A percentile compares a stretch with the other conserved stretches of the same genome.
Conservation (phyloP, 441 rosid genomes). For the Gossypium schwendimanii region DNA sequence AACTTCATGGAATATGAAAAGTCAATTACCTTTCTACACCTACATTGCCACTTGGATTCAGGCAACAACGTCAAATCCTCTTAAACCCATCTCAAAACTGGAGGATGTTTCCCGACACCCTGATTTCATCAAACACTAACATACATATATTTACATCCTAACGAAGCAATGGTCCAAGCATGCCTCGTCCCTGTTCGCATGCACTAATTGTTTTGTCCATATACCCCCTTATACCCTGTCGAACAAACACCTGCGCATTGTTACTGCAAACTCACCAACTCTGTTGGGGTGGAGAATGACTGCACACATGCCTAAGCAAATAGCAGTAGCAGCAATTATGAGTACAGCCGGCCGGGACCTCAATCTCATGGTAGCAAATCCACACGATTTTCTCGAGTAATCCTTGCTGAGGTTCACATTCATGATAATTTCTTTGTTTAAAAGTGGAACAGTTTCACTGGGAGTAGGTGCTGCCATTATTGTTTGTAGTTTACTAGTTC, state of each 20-base stretch:
- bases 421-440: slow-evolving; percentile 46
- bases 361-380: slow-evolving; percentile 22
- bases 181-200: not conserved
- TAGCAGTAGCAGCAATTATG: slow-evolving; percentile 31
- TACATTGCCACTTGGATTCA: not conserved
- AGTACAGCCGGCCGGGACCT: slow-evolving; percentile 39
- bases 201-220: not conserved
- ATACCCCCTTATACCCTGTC: slow-evolving; percentile 16
- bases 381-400: slow-evolving; percentile 37
- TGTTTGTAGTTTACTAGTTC: slow-evolving; percentile 20
- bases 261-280: slow-evolving; percentile 60
- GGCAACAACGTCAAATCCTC: not conserved
- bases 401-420: slow-evolving; percentile 32
- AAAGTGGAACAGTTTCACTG: slow-evolving; percentile 43
- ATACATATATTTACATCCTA: slow-evolving; percentile 12
- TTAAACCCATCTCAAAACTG: not conserved
- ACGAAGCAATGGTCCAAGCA: not conserved
- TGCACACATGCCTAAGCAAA: slow-evolving; percentile 69
- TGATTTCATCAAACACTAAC: slow-evolving; percentile 1
- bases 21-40: not conserved
- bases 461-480: slow-evolving; percentile 11
- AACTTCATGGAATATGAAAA: not conserved
- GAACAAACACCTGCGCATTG: slow-evolving; percentile 49
- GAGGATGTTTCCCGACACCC: not conserved
- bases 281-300: slow-evolving; percentile 64